Percentiles rank a stretch among this genome's conserved stretches.
phyloP scores from a whole-genome alignment of 768 basidiomycete species.

The Cystofilobasidium bisporidii region DNA sequence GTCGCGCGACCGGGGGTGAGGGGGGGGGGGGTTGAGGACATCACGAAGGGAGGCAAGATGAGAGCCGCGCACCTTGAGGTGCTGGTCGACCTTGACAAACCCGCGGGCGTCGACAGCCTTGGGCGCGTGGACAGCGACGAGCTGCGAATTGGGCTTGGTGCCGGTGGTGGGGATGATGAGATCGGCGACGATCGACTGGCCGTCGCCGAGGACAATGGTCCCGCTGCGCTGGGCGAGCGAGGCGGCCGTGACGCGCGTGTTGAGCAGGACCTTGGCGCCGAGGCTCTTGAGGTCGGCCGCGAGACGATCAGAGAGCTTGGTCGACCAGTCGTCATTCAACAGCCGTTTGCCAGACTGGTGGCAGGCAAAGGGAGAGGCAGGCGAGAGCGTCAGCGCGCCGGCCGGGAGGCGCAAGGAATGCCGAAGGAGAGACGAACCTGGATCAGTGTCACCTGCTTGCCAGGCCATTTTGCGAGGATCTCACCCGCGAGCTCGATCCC shows the following conservation, averaged over 20 bases:
- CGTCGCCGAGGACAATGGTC: not conserved
- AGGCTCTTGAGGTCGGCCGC: conserved; percentile 1
- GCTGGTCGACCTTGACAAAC: conserved; percentile 8
- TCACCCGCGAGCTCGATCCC: conserved; percentile 39
- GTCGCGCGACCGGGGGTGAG: no score
- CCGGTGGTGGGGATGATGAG: conserved; percentile 19
- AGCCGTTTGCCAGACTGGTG: conserved; percentile 4
- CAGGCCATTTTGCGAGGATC: conserved; percentile 38
- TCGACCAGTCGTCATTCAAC: conserved; percentile 6
- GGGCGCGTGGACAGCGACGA: conserved; percentile 4
- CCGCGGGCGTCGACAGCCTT: not conserved
- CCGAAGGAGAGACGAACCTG: no score
- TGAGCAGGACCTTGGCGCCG: conserved; percentile 3
- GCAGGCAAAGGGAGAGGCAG: conserved; percentile 29
- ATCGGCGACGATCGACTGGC: conserved; percentile 10
- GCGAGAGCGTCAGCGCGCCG: no score
- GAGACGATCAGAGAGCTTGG: conserved; percentile 8
- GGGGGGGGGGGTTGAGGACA: not conserved
- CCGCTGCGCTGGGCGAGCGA: conserved; percentile 3
- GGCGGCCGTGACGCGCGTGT: not conserved
- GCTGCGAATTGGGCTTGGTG: conserved; percentile 10
- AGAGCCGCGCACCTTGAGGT: conserved; percentile 4
- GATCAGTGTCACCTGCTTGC: no score
- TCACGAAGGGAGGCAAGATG: not conserved
- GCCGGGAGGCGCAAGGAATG: no score